Base-by-base conservation (phyloP, 1,139 yeast species). In the Debaryomycetaceae sp. region DNA sequence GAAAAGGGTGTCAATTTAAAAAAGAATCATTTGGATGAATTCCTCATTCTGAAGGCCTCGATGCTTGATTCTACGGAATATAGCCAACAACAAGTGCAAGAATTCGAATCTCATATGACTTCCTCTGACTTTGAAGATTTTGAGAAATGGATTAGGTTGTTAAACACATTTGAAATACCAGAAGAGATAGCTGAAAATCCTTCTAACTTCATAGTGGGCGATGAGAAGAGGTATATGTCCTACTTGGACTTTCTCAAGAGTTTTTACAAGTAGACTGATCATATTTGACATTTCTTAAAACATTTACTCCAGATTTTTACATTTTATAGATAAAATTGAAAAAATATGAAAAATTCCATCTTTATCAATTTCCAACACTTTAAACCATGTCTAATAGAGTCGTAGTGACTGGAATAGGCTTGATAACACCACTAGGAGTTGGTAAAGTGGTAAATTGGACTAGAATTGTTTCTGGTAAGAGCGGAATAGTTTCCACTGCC, bases 381-480 rank as follows among this genome's bases (percentile, higher is more conserved):
- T 22, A 22, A 8, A 30, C 22, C 17, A 56, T 52, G 62, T 44
- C 56, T 22, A 50, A 50, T 34, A 65, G 96, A 59, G 96, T 91
- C 1, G 98, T 92, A 1, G 83, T 92, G 1, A 92, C 98, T 0
- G 98, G 98, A 0, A 59, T 91, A 13, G 98, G 98, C 0, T 63
- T 86, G 31, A 78, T 91, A 1, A 78, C 95, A 1, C 98, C 98
- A 0, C 64, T 92, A 5, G 98, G 97, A 0, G 80, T 81, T 3
- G 92, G 91, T 0, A 73, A 70, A 5, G 53, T 55, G 13, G 61
- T 58, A 13, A 64, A 79, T 6, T 85, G 92, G 91, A 43, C 57
- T 2, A 67, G 65, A 17, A 61, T 83, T 6, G 51, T 83, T 2
- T 62, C 65, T 1, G 73, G 77, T 0, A 59, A 72, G 41, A 74